Base-by-base conservation (phyloP, 139 green algal species). In the Mesostigma viride region DNA sequence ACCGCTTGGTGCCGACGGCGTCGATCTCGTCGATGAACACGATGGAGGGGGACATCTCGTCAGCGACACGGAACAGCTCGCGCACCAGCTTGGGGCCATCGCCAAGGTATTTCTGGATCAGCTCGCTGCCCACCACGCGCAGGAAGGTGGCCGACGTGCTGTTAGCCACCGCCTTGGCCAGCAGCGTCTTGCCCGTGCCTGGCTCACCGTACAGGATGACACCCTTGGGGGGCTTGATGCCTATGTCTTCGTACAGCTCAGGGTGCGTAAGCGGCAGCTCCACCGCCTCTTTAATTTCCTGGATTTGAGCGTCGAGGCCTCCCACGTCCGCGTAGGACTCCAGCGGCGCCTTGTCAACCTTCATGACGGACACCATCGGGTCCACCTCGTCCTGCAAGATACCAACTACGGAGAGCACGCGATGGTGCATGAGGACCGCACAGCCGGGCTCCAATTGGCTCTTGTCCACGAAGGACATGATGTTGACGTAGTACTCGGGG, bases 321-420 rank as follows among this genome's bases (percentile, higher is more conserved):
- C 94, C 94, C 70, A 99, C 96, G 78, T 99, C 93, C 75, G 72
- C 72, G 74, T 98, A 99, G 0, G 77, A 87, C 80, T 99, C 94
- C 35, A 90, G 79, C 0, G 94, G 94, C 5, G 93, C 91, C 72
- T 99, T 95, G 66, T 99, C 94, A 14, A 95, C 87, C 83, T 98
- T 99, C 94, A 99, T 99, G 31, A 99, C 94, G 24, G 80, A 93
- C 31, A 99, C 93, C 84, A 96, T 95, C 32, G 94, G 91, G 79
- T 99, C 94, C n/a, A 92, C 85, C 70, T 99, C 94, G 72, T 99
- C 94, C 20, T 81, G 74, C 46, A 99, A 75, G 22, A 96, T 89
- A 56, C 94, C 94, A 31, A 99, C 94, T 33, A 99, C 88, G 17
- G 94, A 90, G 66, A 94, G 84, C 56, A 85, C 85, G 86, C 96